A percentile compares a stretch with the other conserved stretches of the same genome.
phyloP scores from a whole-genome alignment of 495 filamentous ascomycete genomes.

The Thozetella sp. region DNA sequence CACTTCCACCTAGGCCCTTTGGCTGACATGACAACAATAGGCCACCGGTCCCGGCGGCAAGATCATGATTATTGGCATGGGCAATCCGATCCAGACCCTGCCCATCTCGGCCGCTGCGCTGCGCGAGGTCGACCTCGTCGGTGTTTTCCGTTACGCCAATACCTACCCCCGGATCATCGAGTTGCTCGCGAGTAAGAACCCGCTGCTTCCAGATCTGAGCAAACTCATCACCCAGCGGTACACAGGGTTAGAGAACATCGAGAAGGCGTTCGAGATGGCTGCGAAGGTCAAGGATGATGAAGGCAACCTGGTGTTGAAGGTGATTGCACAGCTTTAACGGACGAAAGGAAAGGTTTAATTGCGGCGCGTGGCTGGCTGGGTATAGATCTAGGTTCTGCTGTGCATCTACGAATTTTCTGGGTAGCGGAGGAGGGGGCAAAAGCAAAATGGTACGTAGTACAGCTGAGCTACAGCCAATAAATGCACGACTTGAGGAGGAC shows the following conservation, averaged over 20 bases:
- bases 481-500: no score
- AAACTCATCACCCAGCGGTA: conserved; percentile 76
- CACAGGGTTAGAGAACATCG: conserved; percentile 42
- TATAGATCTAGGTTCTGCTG: no score
- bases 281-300: conserved; percentile 53
- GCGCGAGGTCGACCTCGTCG: conserved; percentile 90
- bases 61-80: conserved; percentile 93
- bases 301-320: conserved; percentile 55
- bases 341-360: no score
- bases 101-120: conserved; percentile 84
- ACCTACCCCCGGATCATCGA: conserved; percentile 79
- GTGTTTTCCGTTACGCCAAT: conserved; percentile 89
- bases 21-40: conserved; percentile 22
- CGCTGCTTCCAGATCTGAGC: conserved; percentile 53
- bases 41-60: conserved; percentile 75
- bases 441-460: no score
- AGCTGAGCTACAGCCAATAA: no score
- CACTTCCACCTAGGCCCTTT: neutral
- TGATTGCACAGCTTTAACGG: conserved; percentile 24
- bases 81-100: conserved; percentile 82
- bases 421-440: no score
- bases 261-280: conserved; percentile 51
- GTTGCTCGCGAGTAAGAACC: conserved; percentile 60
- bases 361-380: no score
- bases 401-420: no score